Evolutionary conservation across 2,329 filamentous ascomycete genomes (phyloP).

Genomic region (Talaromyces sp.): DNA sequence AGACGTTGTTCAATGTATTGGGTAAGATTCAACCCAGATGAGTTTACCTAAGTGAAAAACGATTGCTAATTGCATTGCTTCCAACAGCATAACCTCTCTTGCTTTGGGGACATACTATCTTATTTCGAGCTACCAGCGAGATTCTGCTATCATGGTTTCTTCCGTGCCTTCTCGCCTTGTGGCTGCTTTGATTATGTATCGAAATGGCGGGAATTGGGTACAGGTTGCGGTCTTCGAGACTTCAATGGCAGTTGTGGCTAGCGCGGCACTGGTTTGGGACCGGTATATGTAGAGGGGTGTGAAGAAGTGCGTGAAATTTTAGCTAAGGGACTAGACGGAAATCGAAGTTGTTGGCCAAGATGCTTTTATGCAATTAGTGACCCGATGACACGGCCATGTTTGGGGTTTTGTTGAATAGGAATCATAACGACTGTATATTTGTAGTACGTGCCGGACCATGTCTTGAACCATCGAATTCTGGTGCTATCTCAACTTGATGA

Average conservation of each 20-base stretch:
- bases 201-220: background rate
- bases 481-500: too few relatives aligned
- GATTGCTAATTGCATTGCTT: background rate
- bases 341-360: too few relatives aligned
- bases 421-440: too few relatives aligned
- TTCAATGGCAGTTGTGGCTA: background rate
- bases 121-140: slow-evolving; percentile 18
- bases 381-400: too few relatives aligned
- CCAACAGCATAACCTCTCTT: background rate
- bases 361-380: too few relatives aligned
- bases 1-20: background rate
- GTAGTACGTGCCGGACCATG: too few relatives aligned
- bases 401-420: too few relatives aligned
- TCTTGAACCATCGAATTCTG: too few relatives aligned
- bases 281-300: background rate
- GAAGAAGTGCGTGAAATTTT: too few relatives aligned
- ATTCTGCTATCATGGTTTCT: slow-evolving; percentile 16
- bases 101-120: slow-evolving; percentile 18
- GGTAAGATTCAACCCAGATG: background rate
- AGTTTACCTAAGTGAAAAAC: background rate
- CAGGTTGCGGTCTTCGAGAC: background rate
- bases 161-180: slow-evolving; percentile 1
- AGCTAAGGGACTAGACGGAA: too few relatives aligned
- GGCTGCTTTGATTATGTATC: background rate
- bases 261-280: background rate